These are phyloP conservation scores for Phlyctochytrium planicorne DNA, from an alignment of 192 early-diverging fungal genomes.

Conservation along the genomic window DNA sequence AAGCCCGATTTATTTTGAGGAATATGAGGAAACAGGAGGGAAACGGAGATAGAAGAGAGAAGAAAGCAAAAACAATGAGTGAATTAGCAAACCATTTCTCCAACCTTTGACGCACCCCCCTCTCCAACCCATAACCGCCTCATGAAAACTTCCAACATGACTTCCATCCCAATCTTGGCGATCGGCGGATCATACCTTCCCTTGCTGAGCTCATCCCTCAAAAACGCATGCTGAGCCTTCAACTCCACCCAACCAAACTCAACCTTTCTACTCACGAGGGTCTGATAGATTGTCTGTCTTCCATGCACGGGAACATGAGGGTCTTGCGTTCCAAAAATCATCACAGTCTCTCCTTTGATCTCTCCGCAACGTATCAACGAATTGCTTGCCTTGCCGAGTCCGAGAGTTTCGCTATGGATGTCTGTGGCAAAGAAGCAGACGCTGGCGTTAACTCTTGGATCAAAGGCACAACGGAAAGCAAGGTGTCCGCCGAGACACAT, in stretches of 20 bases:
- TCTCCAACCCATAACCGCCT: conserved; percentile 39
- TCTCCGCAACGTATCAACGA: conserved; percentile 49
- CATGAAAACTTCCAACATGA: conserved; percentile 60
- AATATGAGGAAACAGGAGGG: too few relatives aligned
- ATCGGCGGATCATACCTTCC: conserved; percentile 65
- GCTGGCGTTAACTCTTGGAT: conserved; percentile 49
- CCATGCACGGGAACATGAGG: conserved; percentile 61
- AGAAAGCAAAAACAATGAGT: too few relatives aligned
- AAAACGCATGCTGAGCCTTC: conserved; percentile 66
- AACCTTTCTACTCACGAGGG: conserved; percentile 49
- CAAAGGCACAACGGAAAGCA: conserved; percentile 62
- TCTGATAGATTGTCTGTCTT: conserved; percentile 54
- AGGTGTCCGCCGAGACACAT: conserved; percentile 64
- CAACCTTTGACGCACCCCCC: conserved; percentile 1
- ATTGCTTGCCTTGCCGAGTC: conserved; percentile 43
- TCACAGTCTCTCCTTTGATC: conserved; percentile 58
- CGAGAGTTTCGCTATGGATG: conserved; percentile 58
- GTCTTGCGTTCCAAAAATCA: conserved; percentile 65
- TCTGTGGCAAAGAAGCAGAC: conserved; percentile 69
- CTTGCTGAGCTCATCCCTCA: conserved; percentile 63
- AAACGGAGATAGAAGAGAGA: too few relatives aligned
- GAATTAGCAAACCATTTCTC: conserved; percentile 1
- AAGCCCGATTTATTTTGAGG: too few relatives aligned
- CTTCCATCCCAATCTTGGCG: conserved; percentile 55
- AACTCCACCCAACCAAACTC: conserved; percentile 59